Base-by-base conservation (phyloP, 78 protist species). In the Dictyostelium purpureum region DNA sequence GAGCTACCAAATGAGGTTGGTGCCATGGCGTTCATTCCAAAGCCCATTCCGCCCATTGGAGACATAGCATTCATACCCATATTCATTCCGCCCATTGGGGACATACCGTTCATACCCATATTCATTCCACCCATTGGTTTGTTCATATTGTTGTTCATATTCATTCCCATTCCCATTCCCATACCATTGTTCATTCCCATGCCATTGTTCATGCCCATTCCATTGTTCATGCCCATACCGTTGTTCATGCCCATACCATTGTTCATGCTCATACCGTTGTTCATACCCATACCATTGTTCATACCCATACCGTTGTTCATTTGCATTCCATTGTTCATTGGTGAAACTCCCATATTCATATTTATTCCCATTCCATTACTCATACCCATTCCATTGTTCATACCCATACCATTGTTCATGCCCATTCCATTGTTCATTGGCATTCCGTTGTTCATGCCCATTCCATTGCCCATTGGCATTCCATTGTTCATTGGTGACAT, bases 221-320 rank as follows among this genome's bases (percentile, higher is more conserved):
- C 57, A 31, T 52, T 49, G 57, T 74, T 74, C 80, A 74, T 59
- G n/a, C 76, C 76, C 40, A 76, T 54, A 6, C 81, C 81, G 37
- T 24, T 51, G 42, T 54, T 54, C 47, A 33, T 74, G 12, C 52
- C 52, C 4, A 9, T 75, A 47, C 24, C 59, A 43, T 38, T 43
- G 6, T 42, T 6, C 28, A 14, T 47, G 52, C 12, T 47, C 52
- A 47, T 43, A 40, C 47, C 77, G 33, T 37, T 26, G 69, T 61
- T 61, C 42, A 28, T 61, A 14, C 54, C 54, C 54, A 49, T 49
- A 49, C 54, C 54, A 49, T 49, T 49, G 2, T 57, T 57, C 66
- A 57, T 57, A 24, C 38, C 38, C 43, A 40, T 70, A 45, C 51
- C 51, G 14, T 38, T 70, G 77, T 70, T 70, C 43, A 38, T 74